Percentiles rank a stretch among this genome's conserved stretches.
phyloP scores from a whole-genome alignment of 2,329 filamentous ascomycete genomes.

The Penicillium expansum region DNA sequence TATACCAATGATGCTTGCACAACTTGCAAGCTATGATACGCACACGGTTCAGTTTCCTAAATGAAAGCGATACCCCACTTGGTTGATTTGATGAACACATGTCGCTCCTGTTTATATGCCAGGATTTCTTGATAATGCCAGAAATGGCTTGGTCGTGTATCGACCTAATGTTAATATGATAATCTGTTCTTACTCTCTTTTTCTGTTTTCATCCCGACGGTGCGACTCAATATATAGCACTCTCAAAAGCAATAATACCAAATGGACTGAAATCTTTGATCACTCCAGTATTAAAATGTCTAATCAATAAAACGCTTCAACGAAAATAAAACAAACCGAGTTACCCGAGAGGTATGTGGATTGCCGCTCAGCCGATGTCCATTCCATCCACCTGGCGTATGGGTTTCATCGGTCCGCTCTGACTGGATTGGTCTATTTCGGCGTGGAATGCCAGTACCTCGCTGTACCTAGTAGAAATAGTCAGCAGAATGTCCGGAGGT shows the following conservation, averaged over 20 bases:
- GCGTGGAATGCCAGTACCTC: conserved; percentile 22
- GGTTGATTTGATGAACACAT: too few relatives aligned
- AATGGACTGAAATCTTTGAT: background rate
- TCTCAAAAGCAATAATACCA: background rate
- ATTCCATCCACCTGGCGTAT: conserved; percentile 4
- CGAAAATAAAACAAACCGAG: background rate
- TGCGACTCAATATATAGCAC: background rate
- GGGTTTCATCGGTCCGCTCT: background rate
- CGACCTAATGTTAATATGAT: conserved; percentile 5
- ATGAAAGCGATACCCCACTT: conserved; percentile 5
- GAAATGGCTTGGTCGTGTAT: background rate
- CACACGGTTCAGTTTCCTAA: background rate
- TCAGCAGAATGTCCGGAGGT: background rate
- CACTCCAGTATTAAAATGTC: background rate
- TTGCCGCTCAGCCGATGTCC: conserved; percentile 5
- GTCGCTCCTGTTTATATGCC: too few relatives aligned
- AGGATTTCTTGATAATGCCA: too few relatives aligned
- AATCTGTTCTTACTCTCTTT: background rate
- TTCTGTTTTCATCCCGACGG: background rate
- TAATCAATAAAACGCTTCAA: background rate
- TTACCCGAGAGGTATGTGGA: background rate
- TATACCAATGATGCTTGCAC: background rate
- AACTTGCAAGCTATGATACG: background rate
- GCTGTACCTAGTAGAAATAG: conserved; percentile 7
- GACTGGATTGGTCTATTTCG: background rate